Evolutionary conservation across 805 yeast species (phyloP), one percentile per base, ranked within the genome.

Genomic region (Spencermartinsiella europaea): DNA sequence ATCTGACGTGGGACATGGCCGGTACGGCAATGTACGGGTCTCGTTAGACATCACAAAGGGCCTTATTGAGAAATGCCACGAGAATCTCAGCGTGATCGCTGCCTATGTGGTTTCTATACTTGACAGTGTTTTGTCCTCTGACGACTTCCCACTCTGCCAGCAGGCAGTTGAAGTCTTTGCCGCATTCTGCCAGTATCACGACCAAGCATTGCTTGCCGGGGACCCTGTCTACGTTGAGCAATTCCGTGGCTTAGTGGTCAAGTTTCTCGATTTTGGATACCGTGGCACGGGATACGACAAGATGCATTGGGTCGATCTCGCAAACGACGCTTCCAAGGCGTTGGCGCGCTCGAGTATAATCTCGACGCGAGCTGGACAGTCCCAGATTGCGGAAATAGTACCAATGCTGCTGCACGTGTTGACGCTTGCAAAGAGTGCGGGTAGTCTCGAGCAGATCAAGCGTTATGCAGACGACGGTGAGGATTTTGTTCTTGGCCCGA

Each of bases 71-170:
- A 77, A 79, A 60, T 89, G 97, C 63, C 72, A 79, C 34, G 95
- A 86, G 49, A 91, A 93, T 62, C 70, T 93, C 61, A 88, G 85
- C 52, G 83, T 88, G 27, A 82, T 88, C 68, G 90, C 96, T 1
- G 72, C 70, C 20, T 77, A 81, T 56, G 80, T 85, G 15, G 73
- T 86, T 41, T 68, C 71, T 17, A 81, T 90, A 21, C 69, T 90
- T 59, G 62, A 61, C 21, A 60, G 70, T 7, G 74, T 83, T 14
- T 56, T 84, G 38, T 54, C 67, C 14, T 72, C 80, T 20, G 73
- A 73, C 17, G 98, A 90, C 57, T 64, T 81, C 37, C 68, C 80
- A 0, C 70, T 87, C 2, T 71, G 81, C 42, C 83, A 81, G 28
- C 53, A 50, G 27, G 55, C 61, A 3, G 40, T 48, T 20, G 35